Base-by-base conservation (phyloP, 495 filamentous ascomycete genomes). In the Haplographium delicatum region DNA sequence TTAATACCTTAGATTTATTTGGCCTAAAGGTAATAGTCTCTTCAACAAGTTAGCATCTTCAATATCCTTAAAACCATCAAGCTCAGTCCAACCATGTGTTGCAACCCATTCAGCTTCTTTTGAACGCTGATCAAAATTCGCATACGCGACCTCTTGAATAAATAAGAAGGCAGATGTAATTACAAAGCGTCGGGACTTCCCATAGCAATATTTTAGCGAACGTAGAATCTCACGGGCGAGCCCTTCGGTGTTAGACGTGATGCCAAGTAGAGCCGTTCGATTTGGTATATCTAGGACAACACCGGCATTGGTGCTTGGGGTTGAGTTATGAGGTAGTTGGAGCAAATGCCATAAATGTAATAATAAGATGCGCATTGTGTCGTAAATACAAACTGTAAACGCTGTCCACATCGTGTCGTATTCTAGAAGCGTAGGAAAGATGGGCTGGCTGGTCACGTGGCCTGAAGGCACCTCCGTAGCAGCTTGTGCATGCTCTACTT, bases 1-100 rank as follows among this genome's bases (percentile, higher is more conserved):
- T n/a, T n/a, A n/a, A n/a, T n/a, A n/a, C n/a, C n/a, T n/a, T n/a
- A n/a, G n/a, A n/a, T n/a, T n/a, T n/a, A n/a, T n/a, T n/a, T n/a
- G n/a, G n/a, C n/a, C n/a, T n/a, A n/a, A n/a, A 35, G 33, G 3
- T 15, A 35, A 35, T 11, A 33, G 19, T 10, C 39, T 34, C 22
- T 91, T 67, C 57, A 79, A 68, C 55, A 83, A 80, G 41, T 93
- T 81, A 23, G 73, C 78, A 24, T 39, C 31, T 26, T 26, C 23
- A 48, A 39, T n/a, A 26, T 38, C 31, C n/a, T 27, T 24, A n/a
- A 39, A 24, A 39, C 2, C 26, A 11, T 4, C 2, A 38, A 25
- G 13, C 16, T 26, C 31, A 38, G 31, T 33, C 45, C 45, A 48
- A 26, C 34, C 34, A 13, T 48, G 45, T 23, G 0, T 0, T 2